A percentile compares a stretch with the other conserved stretches of the same genome.
Conservation (phyloP, 1,284 basidiomycete genomes). For the Volvariella volvacea region DNA sequence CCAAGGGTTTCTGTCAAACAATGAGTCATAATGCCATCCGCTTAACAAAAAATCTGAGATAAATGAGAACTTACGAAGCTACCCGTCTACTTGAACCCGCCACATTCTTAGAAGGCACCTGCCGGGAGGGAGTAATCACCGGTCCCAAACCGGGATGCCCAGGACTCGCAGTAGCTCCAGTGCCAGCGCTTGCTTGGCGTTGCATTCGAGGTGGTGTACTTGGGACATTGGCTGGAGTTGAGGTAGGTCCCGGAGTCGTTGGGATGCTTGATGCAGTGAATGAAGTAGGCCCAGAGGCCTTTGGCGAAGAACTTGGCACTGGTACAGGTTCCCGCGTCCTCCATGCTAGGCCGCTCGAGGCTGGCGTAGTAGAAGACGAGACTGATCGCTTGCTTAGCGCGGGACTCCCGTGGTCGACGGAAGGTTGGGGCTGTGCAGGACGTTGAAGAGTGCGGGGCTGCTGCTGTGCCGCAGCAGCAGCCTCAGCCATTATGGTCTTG, state of each 20-base stretch:
- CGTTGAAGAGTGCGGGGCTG: too few relatives aligned
- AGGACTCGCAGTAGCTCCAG: too few relatives aligned
- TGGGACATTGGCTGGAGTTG: background rate
- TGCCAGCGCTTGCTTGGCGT: conserved; percentile 11
- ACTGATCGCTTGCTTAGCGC: too few relatives aligned
- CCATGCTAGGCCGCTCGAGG: too few relatives aligned
- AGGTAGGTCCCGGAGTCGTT: background rate
- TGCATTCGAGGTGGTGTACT: background rate
- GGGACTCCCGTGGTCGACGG: too few relatives aligned
- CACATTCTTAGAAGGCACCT: conserved; percentile 14
- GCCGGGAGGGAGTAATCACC: conserved; percentile 50
- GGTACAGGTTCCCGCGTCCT: too few relatives aligned
- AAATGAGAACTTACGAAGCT: conserved; percentile 38
- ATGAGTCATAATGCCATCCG: conserved; percentile 1
- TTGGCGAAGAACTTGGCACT: too few relatives aligned
- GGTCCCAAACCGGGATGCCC: conserved; percentile 41
- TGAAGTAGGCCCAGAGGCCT: too few relatives aligned
- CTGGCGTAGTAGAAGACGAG: too few relatives aligned
- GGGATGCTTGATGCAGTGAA: background rate
- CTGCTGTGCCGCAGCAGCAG: conserved; percentile 27
- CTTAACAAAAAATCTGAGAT: background rate
- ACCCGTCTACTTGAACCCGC: conserved; percentile 15
- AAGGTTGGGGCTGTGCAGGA: too few relatives aligned
- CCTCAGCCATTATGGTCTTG: conserved; percentile 82
- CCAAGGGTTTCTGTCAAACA: conserved; percentile 50